phyloP scores from a whole-genome alignment of 306 rosid species.

The Hippophae gyantsensis region DNA sequence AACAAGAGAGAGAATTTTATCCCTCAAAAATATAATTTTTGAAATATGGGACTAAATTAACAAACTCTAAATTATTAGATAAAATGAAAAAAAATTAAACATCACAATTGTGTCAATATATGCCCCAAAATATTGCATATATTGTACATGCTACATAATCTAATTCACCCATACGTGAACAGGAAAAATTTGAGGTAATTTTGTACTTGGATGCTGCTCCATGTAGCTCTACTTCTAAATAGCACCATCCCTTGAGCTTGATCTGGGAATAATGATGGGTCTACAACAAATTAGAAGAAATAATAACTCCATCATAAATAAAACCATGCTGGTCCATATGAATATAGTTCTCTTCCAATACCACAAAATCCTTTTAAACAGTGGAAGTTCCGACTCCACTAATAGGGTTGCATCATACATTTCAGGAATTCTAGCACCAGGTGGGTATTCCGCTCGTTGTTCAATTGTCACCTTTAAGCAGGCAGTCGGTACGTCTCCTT shows the following conservation, averaged over 20 bases:
- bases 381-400: slow-evolving; percentile 54
- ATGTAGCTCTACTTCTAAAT: slow-evolving; percentile 12
- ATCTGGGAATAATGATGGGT: slow-evolving; percentile 43
- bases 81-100: too few relatives aligned
- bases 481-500: slow-evolving; percentile 52
- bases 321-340: slow-evolving; percentile 51
- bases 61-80: too few relatives aligned
- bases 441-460: slow-evolving; percentile 55
- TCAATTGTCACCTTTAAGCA: slow-evolving; percentile 64
- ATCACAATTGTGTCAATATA: too few relatives aligned
- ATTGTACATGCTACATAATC: too few relatives aligned
- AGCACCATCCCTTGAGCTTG: slow-evolving; percentile 37
- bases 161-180: too few relatives aligned
- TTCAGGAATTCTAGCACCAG: slow-evolving; percentile 84
- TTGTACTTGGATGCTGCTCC: slow-evolving; percentile 11
- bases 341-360: slow-evolving; percentile 66
- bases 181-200: slow-evolving; percentile 10
- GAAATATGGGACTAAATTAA: too few relatives aligned
- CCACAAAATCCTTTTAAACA: slow-evolving; percentile 55
- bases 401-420: slow-evolving; percentile 54
- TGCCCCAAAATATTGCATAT: too few relatives aligned
- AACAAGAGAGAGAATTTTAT: too few relatives aligned
- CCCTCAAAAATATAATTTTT: too few relatives aligned
- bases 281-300: slow-evolving; percentile 53
- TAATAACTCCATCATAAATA: slow-evolving; percentile 38